These are phyloP conservation scores for Debaryomyces castellii DNA, from an alignment of 805 yeast genomes.

Conservation along the genomic window DNA sequence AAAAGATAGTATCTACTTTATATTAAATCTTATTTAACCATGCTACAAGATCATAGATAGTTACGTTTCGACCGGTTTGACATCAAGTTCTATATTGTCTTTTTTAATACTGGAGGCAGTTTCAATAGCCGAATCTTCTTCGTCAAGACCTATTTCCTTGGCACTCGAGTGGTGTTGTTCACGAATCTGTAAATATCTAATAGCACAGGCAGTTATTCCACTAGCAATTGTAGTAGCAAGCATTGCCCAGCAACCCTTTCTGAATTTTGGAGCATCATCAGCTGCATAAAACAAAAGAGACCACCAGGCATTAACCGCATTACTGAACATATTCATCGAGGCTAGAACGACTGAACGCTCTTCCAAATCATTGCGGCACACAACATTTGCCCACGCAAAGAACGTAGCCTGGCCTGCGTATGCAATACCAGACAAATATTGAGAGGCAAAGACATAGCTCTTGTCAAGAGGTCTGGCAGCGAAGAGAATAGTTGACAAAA, in stretches of 20 bases:
- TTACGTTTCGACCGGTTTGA: not conserved
- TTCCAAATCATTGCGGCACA: conserved; percentile 57
- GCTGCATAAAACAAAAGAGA: conserved; percentile 53
- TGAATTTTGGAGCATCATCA: conserved; percentile 49
- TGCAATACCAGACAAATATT: conserved; percentile 52
- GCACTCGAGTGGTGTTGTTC: conserved; percentile 22
- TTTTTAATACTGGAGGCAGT: not conserved
- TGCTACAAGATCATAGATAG: too few species aligned
- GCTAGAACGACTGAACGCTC: conserved; percentile 65
- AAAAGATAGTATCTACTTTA: too few species aligned
- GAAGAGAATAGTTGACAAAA: conserved; percentile 49
- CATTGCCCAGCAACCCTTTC: conserved; percentile 57
- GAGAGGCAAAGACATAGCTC: conserved; percentile 48
- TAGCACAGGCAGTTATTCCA: conserved; percentile 36
- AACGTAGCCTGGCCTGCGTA: conserved; percentile 62
- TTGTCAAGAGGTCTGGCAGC: conserved; percentile 39
- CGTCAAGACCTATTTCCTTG: not conserved
- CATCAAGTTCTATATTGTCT: not conserved
- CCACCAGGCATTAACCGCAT: conserved; percentile 69
- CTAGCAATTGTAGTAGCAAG: conserved; percentile 49
- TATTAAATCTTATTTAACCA: too few species aligned
- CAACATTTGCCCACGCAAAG: conserved; percentile 64
- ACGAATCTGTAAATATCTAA: conserved; percentile 43
- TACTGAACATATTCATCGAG: conserved; percentile 64
- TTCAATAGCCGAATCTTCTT: not conserved